Evolutionary conservation across 768 basidiomycete species (phyloP), one percentile per base, ranked within the genome.

Genomic region (Leccinum truebloodii): DNA sequence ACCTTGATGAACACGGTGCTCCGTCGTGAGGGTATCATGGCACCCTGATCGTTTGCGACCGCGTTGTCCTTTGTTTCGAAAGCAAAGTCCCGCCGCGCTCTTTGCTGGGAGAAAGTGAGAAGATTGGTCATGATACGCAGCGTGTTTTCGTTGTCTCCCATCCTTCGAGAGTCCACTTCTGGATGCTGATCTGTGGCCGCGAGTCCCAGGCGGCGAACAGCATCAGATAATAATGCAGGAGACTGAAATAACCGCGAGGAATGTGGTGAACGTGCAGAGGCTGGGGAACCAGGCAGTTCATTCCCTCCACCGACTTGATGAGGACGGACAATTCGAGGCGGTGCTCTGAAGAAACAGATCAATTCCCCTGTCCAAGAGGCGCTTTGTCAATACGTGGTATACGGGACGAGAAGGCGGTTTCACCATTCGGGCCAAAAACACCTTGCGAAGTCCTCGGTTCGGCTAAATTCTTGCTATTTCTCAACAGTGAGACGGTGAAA

Each of bases 371-470:
- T 52, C 12, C 39, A 22, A 62, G 30, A 52, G 46, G n/a, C 49
- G 16, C 34, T 26, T 8, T 28, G 20, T 63, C 52, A 62, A 52
- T 10, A 55, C n/a, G 18, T 57, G n/a, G 50, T 56, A 59, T 16
- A 48, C 18, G 10, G 2, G 3, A 34, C 35, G 18, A 37, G 57
- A 26, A 3, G 22, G 26, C 44, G 7, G 4, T 69, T 79, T 51
- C 60, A 93, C 94, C 95, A 69, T 93, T 92, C 0, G 91, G 90
- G 1, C 94, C 91, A 77, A 95, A 96, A 0, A 87, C 83, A 2
- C 92, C 94, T 67, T 95, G 94, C 2, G 91, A 93, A 0, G 90
- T 92, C 62, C 91, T 78, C 2, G 93, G 89, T 71, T 94, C 92
- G 0, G 90, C 88, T 6, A 94, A 72, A 69, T 93, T 93, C 74